Percentiles rank a stretch among this genome's conserved stretches.
phyloP scores from a whole-genome alignment of 139 green algal genomes.

The Zygnema cylindricum region DNA sequence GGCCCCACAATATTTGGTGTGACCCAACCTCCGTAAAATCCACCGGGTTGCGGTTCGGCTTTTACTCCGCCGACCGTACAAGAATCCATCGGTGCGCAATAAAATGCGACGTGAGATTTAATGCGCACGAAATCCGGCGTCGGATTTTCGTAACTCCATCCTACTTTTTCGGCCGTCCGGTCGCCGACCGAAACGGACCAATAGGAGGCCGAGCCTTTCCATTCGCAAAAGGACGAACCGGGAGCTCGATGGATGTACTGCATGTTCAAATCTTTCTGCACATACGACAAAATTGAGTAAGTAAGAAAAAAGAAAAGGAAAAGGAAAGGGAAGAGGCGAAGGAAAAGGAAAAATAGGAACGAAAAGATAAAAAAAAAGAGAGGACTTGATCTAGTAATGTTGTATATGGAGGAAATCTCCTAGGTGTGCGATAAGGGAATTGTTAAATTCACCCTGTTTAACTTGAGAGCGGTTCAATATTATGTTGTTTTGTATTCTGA shows the following conservation, averaged over 20 bases:
- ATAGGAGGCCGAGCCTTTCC: slow-evolving; percentile 67
- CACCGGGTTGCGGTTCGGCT: slow-evolving; percentile 63
- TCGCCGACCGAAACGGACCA: slow-evolving; percentile 48
- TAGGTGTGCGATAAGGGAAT: no score
- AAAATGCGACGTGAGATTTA: slow-evolving; percentile 61
- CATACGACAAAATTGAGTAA: neutral
- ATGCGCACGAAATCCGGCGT: slow-evolving; percentile 64
- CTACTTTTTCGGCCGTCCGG: slow-evolving; percentile 13
- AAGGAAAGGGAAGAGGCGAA: neutral
- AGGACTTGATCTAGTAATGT: no score
- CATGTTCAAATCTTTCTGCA: slow-evolving; percentile 14
- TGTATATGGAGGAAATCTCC: no score
- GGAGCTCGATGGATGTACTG: slow-evolving; percentile 2
- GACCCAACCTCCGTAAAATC: slow-evolving; percentile 70
- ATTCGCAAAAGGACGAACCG: slow-evolving; percentile 66
- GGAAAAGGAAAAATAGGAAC: neutral
- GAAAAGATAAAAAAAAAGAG: no score
- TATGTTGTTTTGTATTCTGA: no score
- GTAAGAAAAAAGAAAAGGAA: neutral
- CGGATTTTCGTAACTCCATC: slow-evolving; percentile 66
- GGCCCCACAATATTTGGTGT: slow-evolving; percentile 62
- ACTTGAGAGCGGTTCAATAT: no score
- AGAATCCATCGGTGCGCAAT: slow-evolving; percentile 56
- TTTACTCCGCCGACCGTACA: slow-evolving; percentile 65
- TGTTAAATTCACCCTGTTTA: no score